Evolutionary conservation across 306 rosid species (phyloP).

Genomic region (Cicer pinnatifidum): DNA sequence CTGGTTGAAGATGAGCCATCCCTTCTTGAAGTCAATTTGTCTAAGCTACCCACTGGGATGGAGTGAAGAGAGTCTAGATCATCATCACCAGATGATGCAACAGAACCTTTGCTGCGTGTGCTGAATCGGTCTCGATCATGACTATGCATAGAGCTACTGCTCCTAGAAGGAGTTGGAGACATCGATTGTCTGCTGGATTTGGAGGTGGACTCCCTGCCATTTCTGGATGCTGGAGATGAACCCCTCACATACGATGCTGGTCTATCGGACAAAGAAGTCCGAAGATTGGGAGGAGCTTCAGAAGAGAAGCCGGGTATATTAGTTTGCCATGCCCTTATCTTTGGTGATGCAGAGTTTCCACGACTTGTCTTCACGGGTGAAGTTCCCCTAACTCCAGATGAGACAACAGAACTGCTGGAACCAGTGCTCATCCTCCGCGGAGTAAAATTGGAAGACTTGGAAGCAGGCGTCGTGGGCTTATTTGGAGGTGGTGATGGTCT

Average conservation of each 20-base stretch:
- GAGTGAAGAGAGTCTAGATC: constrained; percentile 82
- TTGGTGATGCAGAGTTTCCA: constrained; percentile 88
- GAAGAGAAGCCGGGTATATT: constrained; percentile 87
- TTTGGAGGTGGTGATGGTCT: constrained; percentile 83
- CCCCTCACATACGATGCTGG: constrained; percentile 87
- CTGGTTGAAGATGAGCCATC: constrained; percentile 57
- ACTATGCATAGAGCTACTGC: constrained; percentile 70
- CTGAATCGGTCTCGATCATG: constrained; percentile 80
- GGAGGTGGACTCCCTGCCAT: constrained; percentile 62
- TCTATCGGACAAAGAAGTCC: constrained; percentile 80
- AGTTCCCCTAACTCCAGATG: constrained; percentile 68
- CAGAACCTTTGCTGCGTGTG: constrained; percentile 78
- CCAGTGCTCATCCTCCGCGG: constrained; percentile 75
- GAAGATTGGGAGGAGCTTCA: constrained; percentile 86
- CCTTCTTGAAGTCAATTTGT: constrained; percentile 59
- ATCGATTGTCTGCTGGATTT: constrained; percentile 68
- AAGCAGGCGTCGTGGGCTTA: constrained; percentile 63
- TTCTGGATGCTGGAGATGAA: constrained; percentile 83
- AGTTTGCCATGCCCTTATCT: constrained; percentile 84
- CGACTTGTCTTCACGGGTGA: constrained; percentile 70
- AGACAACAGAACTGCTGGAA: constrained; percentile 51
- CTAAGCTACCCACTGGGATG: constrained; percentile 65
- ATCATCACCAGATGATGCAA: constrained; percentile 80
- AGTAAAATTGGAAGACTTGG: constrained; percentile 69
- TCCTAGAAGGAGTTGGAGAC: constrained; percentile 85